Evolutionary conservation across 2,329 filamentous ascomycete species (phyloP), one percentile per base, ranked within the genome.

Genomic region (Fusarium sp.): DNA sequence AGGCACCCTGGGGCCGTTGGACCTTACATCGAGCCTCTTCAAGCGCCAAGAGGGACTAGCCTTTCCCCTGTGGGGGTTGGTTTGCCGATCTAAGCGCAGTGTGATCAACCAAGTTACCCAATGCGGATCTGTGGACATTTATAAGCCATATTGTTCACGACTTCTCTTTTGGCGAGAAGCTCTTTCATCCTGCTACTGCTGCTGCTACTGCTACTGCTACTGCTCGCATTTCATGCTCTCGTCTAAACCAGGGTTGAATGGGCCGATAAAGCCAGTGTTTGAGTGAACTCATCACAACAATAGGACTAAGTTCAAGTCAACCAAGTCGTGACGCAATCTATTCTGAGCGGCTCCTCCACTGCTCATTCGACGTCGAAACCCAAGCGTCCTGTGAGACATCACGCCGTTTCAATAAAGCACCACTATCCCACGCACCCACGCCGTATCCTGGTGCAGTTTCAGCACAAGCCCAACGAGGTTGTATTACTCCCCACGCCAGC

Each of bases 271-370:
- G 26, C 33, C 58, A 62, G 60, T 57, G 53, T 57, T 66, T 35
- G 37, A 38, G 49, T 49, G 53, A 66, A 57, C 50, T 54, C 37
- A 31, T 41, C 31, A 49, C 31, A 31, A 42, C 31, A 35, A 31
- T 21, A 67, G 18, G 29, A 31, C 24, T 43, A 44, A 24, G 48
- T 44, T 24, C 21, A 46, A 47, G 42, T 31, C 42, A 16, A 53
- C 37, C 46, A 55, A 61, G 64, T 72, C 67, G 66, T 74, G 72
- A 74, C 72, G 72, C 70, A 70, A 73, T 74, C 65, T 46, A 59
- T 70, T 58, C 18, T 43, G 41, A 46, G 49, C 50, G 20, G 23
- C 39, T 58, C 41, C 35, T 31, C 29, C 29, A 44, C 48, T 62
- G 47, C 60, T 73, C 56, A 50, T 60, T 65, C 37, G 48, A 55